phyloP scores from a whole-genome alignment of 2,329 filamentous ascomycete genomes.

The Fusarium gaditjirri region DNA sequence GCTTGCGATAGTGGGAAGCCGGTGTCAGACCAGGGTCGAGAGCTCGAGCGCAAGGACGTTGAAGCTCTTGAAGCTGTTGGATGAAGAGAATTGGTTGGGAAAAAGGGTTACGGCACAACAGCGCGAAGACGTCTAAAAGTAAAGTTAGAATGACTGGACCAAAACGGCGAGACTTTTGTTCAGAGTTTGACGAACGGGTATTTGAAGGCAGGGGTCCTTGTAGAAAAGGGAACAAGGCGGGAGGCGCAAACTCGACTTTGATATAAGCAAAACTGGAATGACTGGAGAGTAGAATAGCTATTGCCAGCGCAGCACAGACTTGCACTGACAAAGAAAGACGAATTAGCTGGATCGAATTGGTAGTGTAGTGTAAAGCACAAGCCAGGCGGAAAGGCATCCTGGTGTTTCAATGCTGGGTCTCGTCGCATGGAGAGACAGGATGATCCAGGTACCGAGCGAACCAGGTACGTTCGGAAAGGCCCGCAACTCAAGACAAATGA shows the following conservation, averaged over 20 bases:
- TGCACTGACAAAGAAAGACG: slow-evolving; percentile 25
- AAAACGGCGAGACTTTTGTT: slow-evolving; percentile 3
- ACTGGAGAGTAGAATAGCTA: slow-evolving; percentile 19
- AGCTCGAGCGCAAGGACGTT: slow-evolving; percentile 20
- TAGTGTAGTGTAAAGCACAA: slow-evolving; percentile 31
- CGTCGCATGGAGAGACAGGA: slow-evolving; percentile 38
- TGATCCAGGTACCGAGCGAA: slow-evolving; percentile 22
- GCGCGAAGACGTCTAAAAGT: slow-evolving; percentile 26
- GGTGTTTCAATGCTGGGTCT: slow-evolving; percentile 40
- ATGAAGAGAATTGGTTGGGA: slow-evolving; percentile 10
- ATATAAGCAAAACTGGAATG: slow-evolving; percentile 13
- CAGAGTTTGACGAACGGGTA: slow-evolving; percentile 21
- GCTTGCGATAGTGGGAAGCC: slow-evolving; percentile 40
- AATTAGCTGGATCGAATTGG: slow-evolving; percentile 15
- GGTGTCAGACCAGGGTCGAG: slow-evolving; percentile 34
- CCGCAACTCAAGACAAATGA: slow-evolving; percentile 12
- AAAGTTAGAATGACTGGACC: slow-evolving; percentile 22
- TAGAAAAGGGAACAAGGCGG: slow-evolving; percentile 30
- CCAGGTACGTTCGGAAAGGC: slow-evolving; percentile 35
- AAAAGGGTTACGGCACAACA: slow-evolving; percentile 8
- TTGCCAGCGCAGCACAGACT: slow-evolving; percentile 39
- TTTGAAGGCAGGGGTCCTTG: slow-evolving; percentile 26
- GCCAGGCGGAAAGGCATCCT: slow-evolving; percentile 36
- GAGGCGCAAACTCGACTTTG: slow-evolving; percentile 21
- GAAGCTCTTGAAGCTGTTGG: slow-evolving; percentile 1